phyloP scores from a whole-genome alignment of 768 basidiomycete species.

The Lactarius akahatsu region DNA sequence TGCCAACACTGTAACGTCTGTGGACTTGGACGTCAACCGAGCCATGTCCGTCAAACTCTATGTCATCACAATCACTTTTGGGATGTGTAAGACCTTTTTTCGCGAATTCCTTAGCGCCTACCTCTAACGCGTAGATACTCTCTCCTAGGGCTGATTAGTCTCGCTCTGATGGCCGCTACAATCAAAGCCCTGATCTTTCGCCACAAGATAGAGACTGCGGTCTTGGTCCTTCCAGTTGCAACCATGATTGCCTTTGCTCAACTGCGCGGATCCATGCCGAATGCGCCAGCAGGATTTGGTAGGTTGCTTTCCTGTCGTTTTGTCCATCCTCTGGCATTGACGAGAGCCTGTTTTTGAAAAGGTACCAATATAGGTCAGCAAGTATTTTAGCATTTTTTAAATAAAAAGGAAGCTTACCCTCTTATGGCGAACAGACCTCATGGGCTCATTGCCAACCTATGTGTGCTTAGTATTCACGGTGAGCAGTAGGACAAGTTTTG shows the following conservation, averaged over 20 bases:
- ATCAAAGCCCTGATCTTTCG: slow-evolving; percentile 29
- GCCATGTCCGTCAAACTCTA: slow-evolving; percentile 20
- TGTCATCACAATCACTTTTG: slow-evolving; percentile 16
- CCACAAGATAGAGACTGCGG: slow-evolving; percentile 28
- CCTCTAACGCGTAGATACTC: background rate
- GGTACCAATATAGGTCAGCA: slow-evolving; percentile 21
- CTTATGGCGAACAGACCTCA: slow-evolving; percentile 5
- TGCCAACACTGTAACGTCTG: background rate
- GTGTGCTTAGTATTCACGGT: slow-evolving; percentile 22
- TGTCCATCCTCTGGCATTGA: background rate
- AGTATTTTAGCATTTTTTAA: background rate
- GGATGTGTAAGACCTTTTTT: slow-evolving; percentile 21
- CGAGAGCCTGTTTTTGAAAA: background rate
- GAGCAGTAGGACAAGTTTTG: background rate
- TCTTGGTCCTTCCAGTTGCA: slow-evolving; percentile 32
- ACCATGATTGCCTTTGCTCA: slow-evolving; percentile 35
- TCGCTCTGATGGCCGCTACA: slow-evolving; percentile 14
- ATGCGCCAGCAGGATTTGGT: slow-evolving; percentile 34
- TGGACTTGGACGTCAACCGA: slow-evolving; percentile 4
- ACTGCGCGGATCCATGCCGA: slow-evolving; percentile 32
- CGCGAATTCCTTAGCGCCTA: background rate
- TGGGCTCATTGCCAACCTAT: slow-evolving; percentile 23
- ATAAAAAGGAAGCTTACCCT: background rate
- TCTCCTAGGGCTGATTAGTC: slow-evolving; percentile 19
- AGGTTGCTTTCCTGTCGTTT: background rate